Evolutionary conservation across 176 grass and related monocot genomes (phyloP), one percentile per base, ranked within the genome.

Genomic region (Oryza officinalis): DNA sequence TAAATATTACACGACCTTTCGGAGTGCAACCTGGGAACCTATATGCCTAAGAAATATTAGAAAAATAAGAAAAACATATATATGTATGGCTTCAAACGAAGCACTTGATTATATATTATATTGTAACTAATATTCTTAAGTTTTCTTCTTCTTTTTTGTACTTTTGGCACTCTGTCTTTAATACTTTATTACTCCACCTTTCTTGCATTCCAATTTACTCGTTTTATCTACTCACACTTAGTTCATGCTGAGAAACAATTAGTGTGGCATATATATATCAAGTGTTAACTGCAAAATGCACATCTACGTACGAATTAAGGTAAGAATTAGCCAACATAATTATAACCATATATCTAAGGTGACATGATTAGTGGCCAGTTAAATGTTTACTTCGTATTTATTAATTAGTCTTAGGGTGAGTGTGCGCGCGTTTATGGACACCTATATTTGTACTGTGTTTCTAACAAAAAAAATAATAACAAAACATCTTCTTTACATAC

Each of bases 1-100:
- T 7, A 40, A 40, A 65, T 50, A 5, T 17, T 22, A 17, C 75
- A 79, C 75, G 75, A 74, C 81, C 81, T 85, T 76, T 47, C 63
- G 81, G 50, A 74, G 61, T 32, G 32, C 50, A 61, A 26, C 72
- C 22, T 54, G 33, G 25, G 41, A 12, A 79, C 73, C 37, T 50
- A 30, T 60, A 72, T 31, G 9, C 14, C 6, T 35, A 32, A 10
- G 84, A 84, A 78, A 82, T 67, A 71, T 20, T 23, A 45, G 22
- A 35, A 64, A 73, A 64, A 83, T 35, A 83, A 74, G 20, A 82
- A 47, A 49, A 28, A 10, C 69, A 33, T 3, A 2, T 64, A 44
- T 35, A 26, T 74, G 27, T 74, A 37, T 50, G 63, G 60, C 27
- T 59, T 67, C 14, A 37, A 71, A 37, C 28, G 27, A 63, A 63